A percentile compares a stretch with the other conserved stretches of the same genome.
Evolutionary conservation across 2,329 filamentous ascomycete genomes (phyloP).

Genomic region (Penicillium janthinellum): DNA sequence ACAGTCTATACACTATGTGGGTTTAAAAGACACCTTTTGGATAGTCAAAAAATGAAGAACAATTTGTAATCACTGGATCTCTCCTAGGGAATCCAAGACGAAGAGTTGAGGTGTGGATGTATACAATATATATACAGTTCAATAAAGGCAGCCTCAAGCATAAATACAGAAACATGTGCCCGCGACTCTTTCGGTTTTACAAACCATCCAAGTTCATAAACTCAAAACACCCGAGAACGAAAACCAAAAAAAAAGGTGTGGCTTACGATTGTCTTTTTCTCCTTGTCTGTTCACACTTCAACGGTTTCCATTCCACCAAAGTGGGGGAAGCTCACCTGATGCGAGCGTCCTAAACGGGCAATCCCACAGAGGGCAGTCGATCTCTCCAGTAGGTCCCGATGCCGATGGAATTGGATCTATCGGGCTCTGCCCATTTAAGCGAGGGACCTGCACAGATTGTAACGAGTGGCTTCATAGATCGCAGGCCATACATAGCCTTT

Average conservation of each 20-base stretch:
- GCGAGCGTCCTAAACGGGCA: slow-evolving; percentile 22
- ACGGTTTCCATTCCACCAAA: slow-evolving; percentile 26
- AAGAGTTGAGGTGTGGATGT: no score
- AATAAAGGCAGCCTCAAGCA: no score
- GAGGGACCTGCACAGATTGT: background rate
- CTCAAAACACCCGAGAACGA: background rate
- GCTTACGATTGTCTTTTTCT: slow-evolving; percentile 20
- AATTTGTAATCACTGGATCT: background rate
- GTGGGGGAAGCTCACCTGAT: slow-evolving; percentile 18
- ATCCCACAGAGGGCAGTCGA: slow-evolving; percentile 21
- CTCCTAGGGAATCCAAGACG: no score
- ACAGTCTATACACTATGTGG: background rate
- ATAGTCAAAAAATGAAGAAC: no score
- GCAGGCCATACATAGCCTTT: background rate
- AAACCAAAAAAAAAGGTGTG: slow-evolving; percentile 26
- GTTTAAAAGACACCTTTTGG: no score
- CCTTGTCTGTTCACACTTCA: slow-evolving; percentile 10
- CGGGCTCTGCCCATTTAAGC: background rate
- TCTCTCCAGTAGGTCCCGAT: slow-evolving; percentile 16
- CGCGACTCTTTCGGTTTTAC: no score
- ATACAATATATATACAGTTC: no score
- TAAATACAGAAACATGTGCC: no score
- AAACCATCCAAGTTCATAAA: background rate
- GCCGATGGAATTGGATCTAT: slow-evolving; percentile 16
- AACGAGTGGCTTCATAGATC: background rate